These are phyloP conservation scores for Chaetomium globosum DNA, from an alignment of 2,329 filamentous ascomycete species.

Conservation along the genomic window DNA sequence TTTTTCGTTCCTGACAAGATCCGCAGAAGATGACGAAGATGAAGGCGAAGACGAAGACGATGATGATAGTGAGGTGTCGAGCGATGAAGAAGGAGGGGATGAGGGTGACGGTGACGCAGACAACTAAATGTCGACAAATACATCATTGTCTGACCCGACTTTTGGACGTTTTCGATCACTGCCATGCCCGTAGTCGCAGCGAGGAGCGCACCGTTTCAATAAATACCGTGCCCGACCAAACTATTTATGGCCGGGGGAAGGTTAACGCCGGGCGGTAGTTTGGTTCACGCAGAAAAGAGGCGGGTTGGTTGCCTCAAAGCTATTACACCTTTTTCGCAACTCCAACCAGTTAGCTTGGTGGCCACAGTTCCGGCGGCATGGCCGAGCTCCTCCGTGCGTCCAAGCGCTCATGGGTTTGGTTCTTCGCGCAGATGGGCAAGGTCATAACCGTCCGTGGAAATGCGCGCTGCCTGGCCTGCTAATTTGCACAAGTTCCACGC, in stretches of 20 bases:
- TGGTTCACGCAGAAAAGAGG: background rate
- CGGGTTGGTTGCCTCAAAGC: background rate
- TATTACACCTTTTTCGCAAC: background rate
- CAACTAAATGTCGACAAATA: background rate
- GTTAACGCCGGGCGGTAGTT: background rate
- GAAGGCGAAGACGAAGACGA: slow-evolving; percentile 29
- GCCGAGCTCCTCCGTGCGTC: too few species aligned
- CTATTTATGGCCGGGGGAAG: background rate
- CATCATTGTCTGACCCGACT: background rate
- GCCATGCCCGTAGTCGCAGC: background rate
- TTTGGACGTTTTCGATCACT: background rate
- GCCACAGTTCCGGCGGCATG: too few species aligned
- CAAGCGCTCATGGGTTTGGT: background rate
- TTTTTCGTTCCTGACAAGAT: background rate
- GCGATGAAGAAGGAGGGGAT: slow-evolving; percentile 23
- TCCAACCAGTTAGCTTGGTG: background rate
- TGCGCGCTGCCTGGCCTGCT: background rate
- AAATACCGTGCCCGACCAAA: background rate
- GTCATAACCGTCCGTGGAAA: background rate
- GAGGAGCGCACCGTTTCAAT: background rate
- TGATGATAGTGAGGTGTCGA: slow-evolving; percentile 28
- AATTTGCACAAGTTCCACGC: slow-evolving; percentile 3
- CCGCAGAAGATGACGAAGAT: slow-evolving; percentile 20
- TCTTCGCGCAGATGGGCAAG: background rate
- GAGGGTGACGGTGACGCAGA: slow-evolving; percentile 31